These are phyloP conservation scores for Collybiopsis confluens DNA, from an alignment of 768 basidiomycete genomes.

Conservation along the genomic window DNA sequence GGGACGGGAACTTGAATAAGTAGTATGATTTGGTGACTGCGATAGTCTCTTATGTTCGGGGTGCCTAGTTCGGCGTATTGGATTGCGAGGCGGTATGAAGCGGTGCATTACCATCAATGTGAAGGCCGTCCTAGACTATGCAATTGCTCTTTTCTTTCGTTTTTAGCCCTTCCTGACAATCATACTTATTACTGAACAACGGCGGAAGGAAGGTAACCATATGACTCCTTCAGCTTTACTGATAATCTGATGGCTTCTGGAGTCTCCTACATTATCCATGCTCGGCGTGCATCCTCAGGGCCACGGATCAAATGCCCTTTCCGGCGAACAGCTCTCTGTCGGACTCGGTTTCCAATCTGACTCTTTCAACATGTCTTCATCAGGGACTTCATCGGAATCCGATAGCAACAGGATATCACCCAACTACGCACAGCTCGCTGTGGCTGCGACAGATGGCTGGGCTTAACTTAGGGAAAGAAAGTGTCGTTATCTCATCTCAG, in stretches of 20 bases:
- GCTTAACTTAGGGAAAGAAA: slow-evolving; percentile 48
- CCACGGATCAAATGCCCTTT: slow-evolving; percentile 36
- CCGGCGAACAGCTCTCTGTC: slow-evolving; percentile 49
- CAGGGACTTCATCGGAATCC: no score
- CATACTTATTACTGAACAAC: slow-evolving; percentile 68
- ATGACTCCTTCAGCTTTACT: slow-evolving; percentile 24
- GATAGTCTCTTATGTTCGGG: slow-evolving; percentile 61
- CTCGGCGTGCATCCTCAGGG: slow-evolving; percentile 60
- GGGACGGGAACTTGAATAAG: slow-evolving; percentile 16
- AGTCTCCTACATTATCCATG: slow-evolving; percentile 64
- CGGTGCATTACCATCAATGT: slow-evolving; percentile 48
- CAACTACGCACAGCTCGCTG: slow-evolving; percentile 59
- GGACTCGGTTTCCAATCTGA: slow-evolving; percentile 43
- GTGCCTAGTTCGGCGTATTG: slow-evolving; percentile 65
- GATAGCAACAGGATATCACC: slow-evolving; percentile 34
- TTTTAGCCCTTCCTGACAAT: slow-evolving; percentile 75
- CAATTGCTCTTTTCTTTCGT: no score
- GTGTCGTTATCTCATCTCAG: slow-evolving; percentile 18
- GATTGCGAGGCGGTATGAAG: slow-evolving; percentile 67
- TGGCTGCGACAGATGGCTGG: slow-evolving; percentile 68
- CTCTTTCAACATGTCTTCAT: slow-evolving; percentile 14
- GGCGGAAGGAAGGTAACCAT: slow-evolving; percentile 69
- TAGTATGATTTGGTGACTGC: slow-evolving; percentile 51
- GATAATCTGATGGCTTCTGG: no score
- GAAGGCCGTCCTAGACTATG: no score